Evolutionary conservation across 2,329 filamentous ascomycete species (phyloP).

Genomic region (Lasiodiplodia gonubiensis): DNA sequence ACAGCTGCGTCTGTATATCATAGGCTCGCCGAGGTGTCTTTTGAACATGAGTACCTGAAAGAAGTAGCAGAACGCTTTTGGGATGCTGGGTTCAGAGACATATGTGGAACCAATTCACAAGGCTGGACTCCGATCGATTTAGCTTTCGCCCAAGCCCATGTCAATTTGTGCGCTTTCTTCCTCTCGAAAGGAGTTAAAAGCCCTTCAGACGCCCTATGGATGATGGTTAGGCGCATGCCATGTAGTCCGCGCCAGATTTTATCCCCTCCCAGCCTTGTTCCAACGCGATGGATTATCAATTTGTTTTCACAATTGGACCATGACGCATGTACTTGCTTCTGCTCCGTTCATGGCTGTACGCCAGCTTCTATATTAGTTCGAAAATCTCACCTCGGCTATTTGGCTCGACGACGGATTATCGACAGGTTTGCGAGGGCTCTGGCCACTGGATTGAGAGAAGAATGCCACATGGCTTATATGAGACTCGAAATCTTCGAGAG

Average conservation of each 20-base stretch:
- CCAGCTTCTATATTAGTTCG: neutral
- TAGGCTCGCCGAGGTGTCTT: rapidly evolving
- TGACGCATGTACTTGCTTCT: neutral
- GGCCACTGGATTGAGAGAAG: neutral
- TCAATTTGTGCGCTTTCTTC: neutral
- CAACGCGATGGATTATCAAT: neutral
- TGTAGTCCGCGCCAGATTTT: too few relatives aligned
- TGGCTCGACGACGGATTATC: neutral
- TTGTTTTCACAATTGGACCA: neutral
- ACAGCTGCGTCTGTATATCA: neutral
- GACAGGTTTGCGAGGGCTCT: neutral
- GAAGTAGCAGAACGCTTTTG: neutral
- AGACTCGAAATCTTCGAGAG: neutral
- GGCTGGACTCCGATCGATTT: neutral
- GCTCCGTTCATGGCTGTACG: neutral
- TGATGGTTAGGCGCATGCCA: too few relatives aligned
- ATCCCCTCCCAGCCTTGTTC: too few relatives aligned
- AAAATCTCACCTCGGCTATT: rapidly evolving
- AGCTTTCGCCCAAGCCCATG: neutral
- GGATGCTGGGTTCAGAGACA: neutral
- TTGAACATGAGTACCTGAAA: neutral
- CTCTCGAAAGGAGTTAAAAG: neutral
- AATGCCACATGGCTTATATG: neutral
- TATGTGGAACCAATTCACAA: neutral
- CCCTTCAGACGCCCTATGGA: neutral